Percentiles rank a stretch among this genome's conserved stretches.
These are phyloP conservation scores for Gentiana straminea DNA, from an alignment of 257 asterid species.

Conservation along the genomic window DNA sequence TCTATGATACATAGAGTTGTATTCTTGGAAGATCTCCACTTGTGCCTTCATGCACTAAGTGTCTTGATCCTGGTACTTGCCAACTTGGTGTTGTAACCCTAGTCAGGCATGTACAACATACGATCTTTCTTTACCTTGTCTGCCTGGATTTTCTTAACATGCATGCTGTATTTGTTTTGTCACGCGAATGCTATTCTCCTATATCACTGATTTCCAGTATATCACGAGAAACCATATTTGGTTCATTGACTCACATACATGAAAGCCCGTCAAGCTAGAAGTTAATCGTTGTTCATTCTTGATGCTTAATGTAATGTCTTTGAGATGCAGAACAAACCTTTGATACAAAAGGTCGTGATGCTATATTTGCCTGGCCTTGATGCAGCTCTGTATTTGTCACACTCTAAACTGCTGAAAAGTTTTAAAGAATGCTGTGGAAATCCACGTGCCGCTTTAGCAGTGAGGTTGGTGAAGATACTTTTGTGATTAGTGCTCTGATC, in stretches of 20 bases:
- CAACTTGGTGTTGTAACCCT: too few relatives aligned
- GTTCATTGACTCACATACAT: not conserved
- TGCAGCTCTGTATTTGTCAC: constrained; percentile 83
- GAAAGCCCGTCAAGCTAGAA: not conserved
- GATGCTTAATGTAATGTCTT: constrained; percentile 9
- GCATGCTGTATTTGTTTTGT: too few relatives aligned
- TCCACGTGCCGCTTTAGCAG: constrained; percentile 86
- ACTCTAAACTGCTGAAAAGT: constrained; percentile 57
- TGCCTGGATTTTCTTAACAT: too few relatives aligned
- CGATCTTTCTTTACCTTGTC: too few relatives aligned
- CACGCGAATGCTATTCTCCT: too few relatives aligned
- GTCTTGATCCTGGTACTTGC: too few relatives aligned
- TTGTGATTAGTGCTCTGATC: not conserved
- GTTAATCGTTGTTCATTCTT: not conserved
- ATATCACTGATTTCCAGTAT: too few relatives aligned
- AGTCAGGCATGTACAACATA: too few relatives aligned
- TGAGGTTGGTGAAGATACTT: constrained; percentile 39
- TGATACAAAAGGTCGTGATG: constrained; percentile 87
- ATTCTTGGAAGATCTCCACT: too few relatives aligned
- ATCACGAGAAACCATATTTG: too few relatives aligned
- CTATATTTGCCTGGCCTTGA: constrained; percentile 93
- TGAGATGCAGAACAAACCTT: constrained; percentile 77
- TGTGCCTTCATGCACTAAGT: too few relatives aligned
- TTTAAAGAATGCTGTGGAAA: constrained; percentile 70
- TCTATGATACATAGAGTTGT: too few relatives aligned